Evolutionary conservation across 2,329 filamentous ascomycete genomes (phyloP).

Genomic region (Apiospora rasikravindrae): DNA sequence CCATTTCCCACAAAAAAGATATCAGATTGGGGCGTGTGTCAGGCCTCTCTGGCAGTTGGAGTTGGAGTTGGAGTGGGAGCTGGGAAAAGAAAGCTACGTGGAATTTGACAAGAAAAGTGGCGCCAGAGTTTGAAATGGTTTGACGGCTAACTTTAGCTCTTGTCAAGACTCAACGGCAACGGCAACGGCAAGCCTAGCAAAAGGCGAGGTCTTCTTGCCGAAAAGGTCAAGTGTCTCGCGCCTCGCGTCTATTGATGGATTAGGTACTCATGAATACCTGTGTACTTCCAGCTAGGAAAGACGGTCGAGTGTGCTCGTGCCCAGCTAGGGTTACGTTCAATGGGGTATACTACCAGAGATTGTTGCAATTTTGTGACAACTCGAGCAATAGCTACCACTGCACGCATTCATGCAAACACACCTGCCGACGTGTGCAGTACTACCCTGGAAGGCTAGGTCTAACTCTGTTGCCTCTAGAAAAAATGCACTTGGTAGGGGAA

Average conservation of each 20-base stretch:
- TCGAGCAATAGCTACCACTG: not conserved
- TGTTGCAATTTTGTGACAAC: not conserved
- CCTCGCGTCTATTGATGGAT: not conserved
- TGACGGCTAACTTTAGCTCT: not conserved
- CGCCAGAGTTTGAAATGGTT: not conserved
- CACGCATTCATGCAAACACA: not conserved
- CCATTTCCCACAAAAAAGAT: not conserved
- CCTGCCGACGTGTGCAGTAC: not conserved
- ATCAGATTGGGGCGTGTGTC: not conserved
- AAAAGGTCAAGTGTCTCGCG: not conserved
- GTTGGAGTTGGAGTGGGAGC: not conserved
- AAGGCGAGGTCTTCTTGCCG: not conserved
- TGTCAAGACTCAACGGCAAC: not conserved
- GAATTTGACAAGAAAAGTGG: conserved; percentile 10
- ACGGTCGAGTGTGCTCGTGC: not conserved
- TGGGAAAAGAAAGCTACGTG: not conserved
- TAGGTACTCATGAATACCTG: not conserved
- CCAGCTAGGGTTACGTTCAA: not conserved
- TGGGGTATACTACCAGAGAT: not conserved
- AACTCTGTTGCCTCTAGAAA: no score
- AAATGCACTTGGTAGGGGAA: no score
- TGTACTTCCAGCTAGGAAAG: not conserved
- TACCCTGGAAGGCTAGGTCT: no score
- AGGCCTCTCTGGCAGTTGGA: not conserved
- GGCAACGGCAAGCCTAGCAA: not conserved